Evolutionary conservation across 2,329 filamentous ascomycete species (phyloP), one percentile per base, ranked within the genome.

Genomic region (Oidium heveae): DNA sequence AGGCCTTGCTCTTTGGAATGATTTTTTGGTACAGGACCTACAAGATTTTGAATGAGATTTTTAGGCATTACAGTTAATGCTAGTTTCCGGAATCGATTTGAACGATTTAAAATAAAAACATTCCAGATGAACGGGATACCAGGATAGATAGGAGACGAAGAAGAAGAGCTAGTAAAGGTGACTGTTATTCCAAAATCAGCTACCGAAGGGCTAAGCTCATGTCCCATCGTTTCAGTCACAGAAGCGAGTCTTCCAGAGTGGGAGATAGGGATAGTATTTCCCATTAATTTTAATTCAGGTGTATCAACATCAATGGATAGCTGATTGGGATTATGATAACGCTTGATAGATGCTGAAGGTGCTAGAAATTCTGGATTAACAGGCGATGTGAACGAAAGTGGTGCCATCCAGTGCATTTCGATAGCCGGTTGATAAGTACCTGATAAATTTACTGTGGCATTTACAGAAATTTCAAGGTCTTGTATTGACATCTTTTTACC

Each of bases 71-170:
- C 77, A 28, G 84, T 67, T 20, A 89, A 71, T 28, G 82, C 82
- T 39, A 91, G 72, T 62, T 85, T 84, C 53, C 84, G 76, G 2
- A 75, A 68, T 32, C 69, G 73, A 43, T 70, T 68, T 50, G 75
- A 77, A 52, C 81, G 77, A 65, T 89, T 91, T 59, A 86, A 80
- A 39, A 88, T 79, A 62, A 86, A 83, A 16, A 88, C 73, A 36
- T 74, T 75, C 80, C 85, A 86, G 43, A 71, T 70, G 64, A 91
- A 87, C 52, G 79, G 71, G 49, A 84, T 73, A 39, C 82, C 82
- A 0, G 79, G 74, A 56, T 70, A 72, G 24, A 85, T 71, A 54
- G 73, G 70, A 16, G 80, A 69, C 55, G 72, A 70, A 32, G 82
- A n/a, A n/a, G n/a, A n/a, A n/a, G n/a, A n/a, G n/a, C n/a, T n/a